Evolutionary conservation across 371 early-diverging fungal species (phyloP), one percentile per base, ranked within the genome.

Genomic region (Mucor saturninus): DNA sequence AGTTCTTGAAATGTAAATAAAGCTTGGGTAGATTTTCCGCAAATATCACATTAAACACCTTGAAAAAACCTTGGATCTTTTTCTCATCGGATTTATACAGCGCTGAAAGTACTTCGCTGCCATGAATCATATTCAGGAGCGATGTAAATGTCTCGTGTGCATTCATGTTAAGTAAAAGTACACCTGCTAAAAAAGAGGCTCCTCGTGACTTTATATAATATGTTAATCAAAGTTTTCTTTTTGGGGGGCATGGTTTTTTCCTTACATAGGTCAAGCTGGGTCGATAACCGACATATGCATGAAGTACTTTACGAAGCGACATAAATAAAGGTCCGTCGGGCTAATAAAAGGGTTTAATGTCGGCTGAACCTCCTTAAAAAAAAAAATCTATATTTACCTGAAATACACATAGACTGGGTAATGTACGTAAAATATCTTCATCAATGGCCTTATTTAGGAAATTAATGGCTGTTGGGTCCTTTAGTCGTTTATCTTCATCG

Each of bases 21-120:
- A 82, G 69, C 43, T 82, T 82, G 26, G 79, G 79, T 11, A 82
- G 48, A 48, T 82, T 77, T 51, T 82, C 83, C 29, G 83, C 83
- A 65, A 82, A 82, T 0, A 77, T 62, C 11, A 82, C 75, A 54
- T 82, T 82, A 51, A 82, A 82, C 1, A 82, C 71, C 30, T 82
- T 82, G 67, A 76, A 79, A 31, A 76, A 79, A 2, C 80, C 78
- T 15, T 77, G 73, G 13, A 82, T 74, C 8, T 64, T 74, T 39
- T 67, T 68, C 60, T 79, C 79, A 21, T 77, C 71, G 0, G 69
- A 56, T n/a, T 56, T 64, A 40, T 77, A 82, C 4, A 79, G 59
- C 5, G 78, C 75, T 2, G 76, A 74, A 7, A 82, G 56, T 1
- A 79, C 75, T 40, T 62, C 54, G 32, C 79, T 77, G 4, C 58